Evolutionary conservation across 345 rosid species (phyloP).

Genomic region (Durio zibethinus): DNA sequence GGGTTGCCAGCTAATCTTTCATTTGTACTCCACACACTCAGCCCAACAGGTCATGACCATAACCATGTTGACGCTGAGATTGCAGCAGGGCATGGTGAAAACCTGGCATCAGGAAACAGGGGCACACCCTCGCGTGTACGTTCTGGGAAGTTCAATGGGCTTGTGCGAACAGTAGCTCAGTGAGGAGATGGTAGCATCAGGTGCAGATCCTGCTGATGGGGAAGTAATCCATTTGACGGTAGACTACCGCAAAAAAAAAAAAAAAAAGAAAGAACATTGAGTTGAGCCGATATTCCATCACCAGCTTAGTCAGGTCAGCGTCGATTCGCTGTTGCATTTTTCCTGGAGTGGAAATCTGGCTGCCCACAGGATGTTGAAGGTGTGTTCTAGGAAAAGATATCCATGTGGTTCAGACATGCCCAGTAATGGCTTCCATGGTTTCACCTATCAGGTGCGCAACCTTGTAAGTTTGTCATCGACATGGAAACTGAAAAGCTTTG

Average conservation of each 20-base stretch:
- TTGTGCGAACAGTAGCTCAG: slow-evolving; percentile 74
- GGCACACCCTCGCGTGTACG: slow-evolving; percentile 96
- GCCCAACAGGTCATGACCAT: slow-evolving; percentile 68
- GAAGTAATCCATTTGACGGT: slow-evolving; percentile 56
- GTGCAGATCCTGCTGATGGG: slow-evolving; percentile 76
- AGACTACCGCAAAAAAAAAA: slow-evolving; percentile 83
- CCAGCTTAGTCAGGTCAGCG: slow-evolving; percentile 76
- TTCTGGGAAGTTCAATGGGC: slow-evolving; percentile 74
- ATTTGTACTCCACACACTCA: slow-evolving; percentile 86
- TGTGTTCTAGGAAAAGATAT: slow-evolving; percentile 84
- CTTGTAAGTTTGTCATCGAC: background rate
- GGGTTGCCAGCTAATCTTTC: slow-evolving; percentile 86
- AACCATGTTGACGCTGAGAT: slow-evolving; percentile 81
- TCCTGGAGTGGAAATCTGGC: slow-evolving; percentile 79
- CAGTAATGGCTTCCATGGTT: slow-evolving; percentile 39
- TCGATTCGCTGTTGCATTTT: slow-evolving; percentile 66
- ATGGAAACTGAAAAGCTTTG: background rate
- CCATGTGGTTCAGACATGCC: slow-evolving; percentile 81
- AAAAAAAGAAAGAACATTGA: no score
- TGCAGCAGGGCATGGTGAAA: slow-evolving; percentile 94
- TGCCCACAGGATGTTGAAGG: slow-evolving; percentile 91
- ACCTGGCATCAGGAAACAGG: slow-evolving; percentile 87
- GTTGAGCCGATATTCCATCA: slow-evolving; percentile 58
- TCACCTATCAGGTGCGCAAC: background rate
- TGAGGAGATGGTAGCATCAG: slow-evolving; percentile 63